These are phyloP conservation scores for Neonothopanus nambi DNA, from an alignment of 1,284 basidiomycete species.

Conservation along the genomic window DNA sequence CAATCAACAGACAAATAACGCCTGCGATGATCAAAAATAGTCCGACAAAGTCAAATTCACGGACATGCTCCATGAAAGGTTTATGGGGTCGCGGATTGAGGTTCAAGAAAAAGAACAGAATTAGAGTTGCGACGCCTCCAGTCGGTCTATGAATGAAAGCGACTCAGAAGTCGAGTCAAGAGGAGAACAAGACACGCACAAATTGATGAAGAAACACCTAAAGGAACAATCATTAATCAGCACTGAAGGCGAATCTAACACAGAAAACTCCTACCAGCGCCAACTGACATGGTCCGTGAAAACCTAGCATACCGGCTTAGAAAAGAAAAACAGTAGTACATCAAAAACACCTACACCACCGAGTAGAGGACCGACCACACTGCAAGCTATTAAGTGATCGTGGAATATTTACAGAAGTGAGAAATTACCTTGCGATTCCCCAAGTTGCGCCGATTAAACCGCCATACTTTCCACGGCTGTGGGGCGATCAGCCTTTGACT, in stretches of 20 bases:
- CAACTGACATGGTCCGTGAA: slow-evolving; percentile 74
- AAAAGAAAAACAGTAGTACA: slow-evolving; percentile 2
- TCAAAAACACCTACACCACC: slow-evolving; percentile 54
- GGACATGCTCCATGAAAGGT: slow-evolving; percentile 56
- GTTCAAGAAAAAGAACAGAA: slow-evolving; percentile 82
- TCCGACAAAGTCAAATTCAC: slow-evolving; percentile 79
- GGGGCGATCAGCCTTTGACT: slow-evolving; percentile 2
- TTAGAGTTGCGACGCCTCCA: slow-evolving; percentile 67
- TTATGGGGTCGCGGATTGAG: slow-evolving; percentile 72
- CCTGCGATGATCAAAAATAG: slow-evolving; percentile 71
- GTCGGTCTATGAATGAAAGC: slow-evolving; percentile 65
- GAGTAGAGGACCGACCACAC: slow-evolving; percentile 75
- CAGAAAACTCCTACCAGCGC: slow-evolving; percentile 56
- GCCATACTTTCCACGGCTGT: slow-evolving; percentile 73
- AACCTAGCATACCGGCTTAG: slow-evolving; percentile 35
- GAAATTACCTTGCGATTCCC: slow-evolving; percentile 65
- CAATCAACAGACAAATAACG: slow-evolving; percentile 76
- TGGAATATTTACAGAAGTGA: neutral
- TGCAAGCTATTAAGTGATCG: slow-evolving; percentile 24
- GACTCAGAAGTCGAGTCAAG: neutral
- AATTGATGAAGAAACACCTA: slow-evolving; percentile 76
- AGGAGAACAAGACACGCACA: slow-evolving; percentile 40
- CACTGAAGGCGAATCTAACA: slow-evolving; percentile 2
- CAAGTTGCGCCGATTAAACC: slow-evolving; percentile 78
- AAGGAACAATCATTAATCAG: slow-evolving; percentile 7